Percentiles rank a stretch among this genome's conserved stretches.
These are phyloP conservation scores for Haematococcus sp. DNA, from an alignment of 139 green algal genomes.

Conservation along the genomic window DNA sequence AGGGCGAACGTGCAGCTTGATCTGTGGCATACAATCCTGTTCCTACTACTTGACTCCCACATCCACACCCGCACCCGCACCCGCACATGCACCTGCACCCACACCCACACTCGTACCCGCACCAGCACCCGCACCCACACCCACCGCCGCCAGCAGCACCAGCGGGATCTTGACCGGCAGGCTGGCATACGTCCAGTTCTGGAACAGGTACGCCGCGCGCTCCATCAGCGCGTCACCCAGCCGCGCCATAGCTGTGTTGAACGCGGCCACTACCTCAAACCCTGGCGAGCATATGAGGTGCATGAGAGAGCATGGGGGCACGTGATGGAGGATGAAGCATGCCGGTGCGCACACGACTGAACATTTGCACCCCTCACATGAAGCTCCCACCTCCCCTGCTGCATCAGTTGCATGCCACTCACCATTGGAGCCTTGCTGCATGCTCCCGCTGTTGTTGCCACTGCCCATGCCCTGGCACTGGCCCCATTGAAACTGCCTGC, in stretches of 20 bases:
- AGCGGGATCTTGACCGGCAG: constrained; percentile 6
- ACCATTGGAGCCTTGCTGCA: neutral
- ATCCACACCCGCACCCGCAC: no score
- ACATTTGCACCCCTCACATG: no score
- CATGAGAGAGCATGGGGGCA: neutral
- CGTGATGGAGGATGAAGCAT: neutral
- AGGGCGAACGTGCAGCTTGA: no score
- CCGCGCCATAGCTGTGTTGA: neutral
- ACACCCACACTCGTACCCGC: no score
- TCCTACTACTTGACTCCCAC: no score
- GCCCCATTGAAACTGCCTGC: no score
- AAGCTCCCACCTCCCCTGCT: no score
- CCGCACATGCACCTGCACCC: no score
- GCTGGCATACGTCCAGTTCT: constrained; percentile 3
- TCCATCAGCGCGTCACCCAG: neutral
- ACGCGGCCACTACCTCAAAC: neutral
- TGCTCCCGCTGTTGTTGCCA: no score
- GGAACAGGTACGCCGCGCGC: constrained; percentile 1
- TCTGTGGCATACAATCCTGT: no score
- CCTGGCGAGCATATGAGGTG: neutral
- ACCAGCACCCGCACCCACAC: neutral
- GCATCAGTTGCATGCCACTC: neutral
- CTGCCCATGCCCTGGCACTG: no score
- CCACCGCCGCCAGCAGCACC: constrained; percentile 3
- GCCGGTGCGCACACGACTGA: no score